Evolutionary conservation across 2,329 filamentous ascomycete genomes (phyloP), one percentile per base, ranked within the genome.

Genomic region (Pseudogymnoascus pannorum): DNA sequence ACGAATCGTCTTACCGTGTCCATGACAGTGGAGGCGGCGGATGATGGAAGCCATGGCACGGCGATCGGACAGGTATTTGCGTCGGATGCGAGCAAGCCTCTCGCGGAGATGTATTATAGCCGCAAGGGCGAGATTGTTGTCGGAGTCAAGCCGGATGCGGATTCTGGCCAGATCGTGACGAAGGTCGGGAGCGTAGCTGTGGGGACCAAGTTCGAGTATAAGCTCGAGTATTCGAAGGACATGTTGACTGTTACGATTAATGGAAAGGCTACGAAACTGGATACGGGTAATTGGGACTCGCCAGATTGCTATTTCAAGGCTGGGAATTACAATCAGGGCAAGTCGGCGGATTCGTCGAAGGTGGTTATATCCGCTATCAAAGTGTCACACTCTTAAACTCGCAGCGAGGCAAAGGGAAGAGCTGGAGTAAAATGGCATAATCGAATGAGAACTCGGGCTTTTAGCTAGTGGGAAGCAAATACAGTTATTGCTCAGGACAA

Each of bases 31-130:
- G 18, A 38, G 31, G 35, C 18, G 9, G 57, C 57, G 5, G 57
- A 58, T 26, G 57, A 58, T 18, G 57, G 57, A 36, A 58, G 31
- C 57, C 57, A 58, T 9, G 57, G 57, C 4, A 58, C 57, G 20
- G 57, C 57, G 5, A 58, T 58, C n/a, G 57, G 57, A n/a, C 57
- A 58, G 57, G 57, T 58, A 5, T 58, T 58, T 35, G 64, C 60
- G 11, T 60, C 60, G 3, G 54, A 67, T 5, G 68, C 65, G 9
- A 67, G 62, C 61, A 72, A 72, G 44, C 70, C 71, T 4, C 61
- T 72, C 18, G 66, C 62, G 7, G 71, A 73, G 62, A 63, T 72
- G 8, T 73, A 69, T 62, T 69, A 68, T 62, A 69, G 67, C 35
- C 62, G 65, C 8, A 62, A 58, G 11, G 70, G 70, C 12, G 63